phyloP scores from a whole-genome alignment of 768 basidiomycete genomes.

The Macrolepiota albuminosa region DNA sequence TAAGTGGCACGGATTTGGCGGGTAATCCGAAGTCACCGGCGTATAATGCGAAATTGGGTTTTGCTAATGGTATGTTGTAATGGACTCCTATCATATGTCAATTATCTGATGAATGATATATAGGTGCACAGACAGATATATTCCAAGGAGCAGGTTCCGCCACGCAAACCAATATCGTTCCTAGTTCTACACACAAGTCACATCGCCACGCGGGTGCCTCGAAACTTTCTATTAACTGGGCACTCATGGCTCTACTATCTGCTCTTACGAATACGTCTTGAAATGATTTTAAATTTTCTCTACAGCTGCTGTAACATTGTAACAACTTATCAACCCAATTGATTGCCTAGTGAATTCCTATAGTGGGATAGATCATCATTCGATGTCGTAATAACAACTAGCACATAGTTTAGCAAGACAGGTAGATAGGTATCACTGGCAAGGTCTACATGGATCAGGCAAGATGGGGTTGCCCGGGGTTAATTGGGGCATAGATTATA shows the following conservation, averaged over 20 bases:
- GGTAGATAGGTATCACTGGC: neutral
- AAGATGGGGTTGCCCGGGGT: too few species aligned
- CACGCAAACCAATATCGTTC: constrained; percentile 8
- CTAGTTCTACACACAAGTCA: constrained; percentile 2
- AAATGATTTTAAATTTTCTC: neutral
- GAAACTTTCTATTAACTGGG: neutral
- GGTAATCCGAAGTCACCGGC: constrained; percentile 39
- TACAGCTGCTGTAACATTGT: neutral
- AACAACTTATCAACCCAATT: too few species aligned
- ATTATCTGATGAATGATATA: neutral
- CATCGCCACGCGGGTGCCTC: neutral
- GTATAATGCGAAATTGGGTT: constrained; percentile 47
- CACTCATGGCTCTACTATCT: neutral
- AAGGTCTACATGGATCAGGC: neutral
- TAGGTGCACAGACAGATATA: constrained; percentile 14
- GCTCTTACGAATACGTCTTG: neutral
- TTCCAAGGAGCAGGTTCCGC: constrained; percentile 9
- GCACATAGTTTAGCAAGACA: neutral
- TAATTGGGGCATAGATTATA: too few species aligned
- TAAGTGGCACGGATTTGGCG: constrained; percentile 33
- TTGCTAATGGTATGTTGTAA: constrained; percentile 34
- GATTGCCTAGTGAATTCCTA: neutral
- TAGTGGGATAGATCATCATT: neutral
- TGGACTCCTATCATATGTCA: neutral
- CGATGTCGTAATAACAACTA: neutral